Conservation (phyloP, 108 stramenopile genomes). For the Stephanodiscus triporus region DNA sequence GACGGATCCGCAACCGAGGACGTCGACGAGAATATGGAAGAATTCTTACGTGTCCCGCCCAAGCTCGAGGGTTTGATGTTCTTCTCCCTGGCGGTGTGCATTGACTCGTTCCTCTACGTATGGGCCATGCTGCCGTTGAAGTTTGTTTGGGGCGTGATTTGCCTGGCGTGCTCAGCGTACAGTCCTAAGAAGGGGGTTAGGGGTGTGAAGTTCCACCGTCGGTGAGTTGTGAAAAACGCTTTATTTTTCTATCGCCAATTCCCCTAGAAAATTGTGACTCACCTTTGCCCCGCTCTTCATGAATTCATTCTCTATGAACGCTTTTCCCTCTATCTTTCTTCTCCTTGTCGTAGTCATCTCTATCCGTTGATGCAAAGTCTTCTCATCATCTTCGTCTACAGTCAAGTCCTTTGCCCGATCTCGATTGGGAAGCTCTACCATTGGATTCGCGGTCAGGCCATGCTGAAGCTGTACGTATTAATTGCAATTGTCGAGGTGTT, state of each 20-base stretch:
- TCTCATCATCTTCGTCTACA: conserved; percentile 72
- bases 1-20: conserved; percentile 64
- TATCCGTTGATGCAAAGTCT: conserved; percentile 89
- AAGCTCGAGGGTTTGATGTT: conserved; percentile 86
- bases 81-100: conserved; percentile 90
- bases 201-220: conserved; percentile 40
- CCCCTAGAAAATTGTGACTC: not conserved
- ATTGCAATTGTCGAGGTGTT: conserved; percentile 97
- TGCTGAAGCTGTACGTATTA: conserved; percentile 97
- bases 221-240: conserved; percentile 12
- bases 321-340: not conserved
- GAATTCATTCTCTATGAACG: not conserved
- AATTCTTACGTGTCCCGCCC: conserved; percentile 93
- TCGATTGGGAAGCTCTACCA: conserved; percentile 95
- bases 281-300: conserved; percentile 1
- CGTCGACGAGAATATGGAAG: conserved; percentile 87
- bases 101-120: conserved; percentile 94
- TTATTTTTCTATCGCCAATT: not conserved
- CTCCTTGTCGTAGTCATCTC: conserved; percentile 62
- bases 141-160: conserved; percentile 66
- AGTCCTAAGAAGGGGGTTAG: conserved; percentile 28
- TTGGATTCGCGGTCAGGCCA: conserved; percentile 96
- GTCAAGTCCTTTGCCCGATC: conserved; percentile 70
- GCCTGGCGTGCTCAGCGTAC: conserved; percentile 40
- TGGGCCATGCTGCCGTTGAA: conserved; percentile 91